phyloP scores from a whole-genome alignment of 2,329 filamentous ascomycete genomes.

The Alternaria conjuncta region DNA sequence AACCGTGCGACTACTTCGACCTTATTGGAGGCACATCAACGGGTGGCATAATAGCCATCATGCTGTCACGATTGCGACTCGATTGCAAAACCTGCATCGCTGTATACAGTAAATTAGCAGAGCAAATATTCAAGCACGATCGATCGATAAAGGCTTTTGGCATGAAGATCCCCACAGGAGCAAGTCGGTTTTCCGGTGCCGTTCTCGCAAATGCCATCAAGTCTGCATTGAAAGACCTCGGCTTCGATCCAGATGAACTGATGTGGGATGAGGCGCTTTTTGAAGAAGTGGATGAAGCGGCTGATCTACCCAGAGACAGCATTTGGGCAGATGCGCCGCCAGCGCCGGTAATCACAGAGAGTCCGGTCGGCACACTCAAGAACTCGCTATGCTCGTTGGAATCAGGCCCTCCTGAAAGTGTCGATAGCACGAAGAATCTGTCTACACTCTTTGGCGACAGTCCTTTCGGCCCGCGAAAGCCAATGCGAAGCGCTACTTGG shows the following conservation, averaged over 20 bases:
- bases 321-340: constrained; percentile 44
- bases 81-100: constrained; percentile 47
- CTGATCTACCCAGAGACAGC: constrained; percentile 34
- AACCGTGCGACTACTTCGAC: constrained; percentile 51
- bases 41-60: constrained; percentile 50
- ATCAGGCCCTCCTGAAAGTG: constrained; percentile 9
- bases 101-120: constrained; percentile 47
- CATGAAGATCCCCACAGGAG: constrained; percentile 45
- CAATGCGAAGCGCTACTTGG: constrained; percentile 38
- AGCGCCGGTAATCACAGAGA: constrained; percentile 32
- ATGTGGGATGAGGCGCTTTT: constrained; percentile 52
- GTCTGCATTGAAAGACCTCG: constrained; percentile 37
- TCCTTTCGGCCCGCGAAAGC: constrained; percentile 21
- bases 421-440: not conserved
- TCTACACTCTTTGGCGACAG: constrained; percentile 19
- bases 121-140: constrained; percentile 49
- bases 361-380: constrained; percentile 33
- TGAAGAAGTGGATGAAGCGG: constrained; percentile 41
- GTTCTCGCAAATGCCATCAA: constrained; percentile 49
- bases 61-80: constrained; percentile 48
- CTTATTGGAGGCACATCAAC: constrained; percentile 51
- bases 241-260: constrained; percentile 44
- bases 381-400: constrained; percentile 15
- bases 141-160: constrained; percentile 43
- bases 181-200: constrained; percentile 45